Conservation (phyloP, 805 yeast genomes). For the Kodamaea sagamina region DNA sequence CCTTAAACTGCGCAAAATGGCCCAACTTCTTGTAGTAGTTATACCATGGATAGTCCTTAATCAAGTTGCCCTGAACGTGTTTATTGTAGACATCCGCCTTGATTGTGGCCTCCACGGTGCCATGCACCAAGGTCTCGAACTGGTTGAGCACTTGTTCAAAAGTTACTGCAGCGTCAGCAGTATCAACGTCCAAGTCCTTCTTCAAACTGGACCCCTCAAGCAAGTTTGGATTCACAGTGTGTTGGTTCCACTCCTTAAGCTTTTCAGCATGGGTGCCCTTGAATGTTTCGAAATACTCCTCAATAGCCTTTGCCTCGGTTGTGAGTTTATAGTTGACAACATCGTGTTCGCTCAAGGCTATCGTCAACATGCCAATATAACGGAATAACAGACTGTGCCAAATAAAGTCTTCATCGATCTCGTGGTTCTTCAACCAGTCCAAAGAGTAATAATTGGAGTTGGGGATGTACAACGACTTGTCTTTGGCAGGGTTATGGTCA, state of each 20-base stretch:
- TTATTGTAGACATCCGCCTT: slow-evolving; percentile 27
- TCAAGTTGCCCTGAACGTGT: slow-evolving; percentile 51
- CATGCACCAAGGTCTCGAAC: background rate
- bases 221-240: background rate
- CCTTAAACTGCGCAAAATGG: slow-evolving; percentile 57
- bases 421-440: slow-evolving; percentile 32
- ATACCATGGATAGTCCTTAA: slow-evolving; percentile 80
- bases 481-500: slow-evolving; percentile 30
- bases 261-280: background rate
- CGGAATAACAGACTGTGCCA: slow-evolving; percentile 40
- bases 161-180: background rate
- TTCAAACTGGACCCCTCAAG: background rate
- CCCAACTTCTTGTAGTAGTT: slow-evolving; percentile 57
- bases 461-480: slow-evolving; percentile 31
- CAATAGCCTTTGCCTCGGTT: slow-evolving; percentile 23
- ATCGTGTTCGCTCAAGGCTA: slow-evolving; percentile 43
- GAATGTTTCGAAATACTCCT: slow-evolving; percentile 21
- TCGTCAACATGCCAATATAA: slow-evolving; percentile 37
- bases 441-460: slow-evolving; percentile 37
- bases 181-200: slow-evolving; percentile 1
- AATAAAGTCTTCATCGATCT: slow-evolving; percentile 27
- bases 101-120: background rate
- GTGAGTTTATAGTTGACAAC: slow-evolving; percentile 31
- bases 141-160: background rate
- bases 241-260: background rate